Evolutionary conservation across 768 basidiomycete genomes (phyloP).

Genomic region (Sporobolomyces phaffii): DNA sequence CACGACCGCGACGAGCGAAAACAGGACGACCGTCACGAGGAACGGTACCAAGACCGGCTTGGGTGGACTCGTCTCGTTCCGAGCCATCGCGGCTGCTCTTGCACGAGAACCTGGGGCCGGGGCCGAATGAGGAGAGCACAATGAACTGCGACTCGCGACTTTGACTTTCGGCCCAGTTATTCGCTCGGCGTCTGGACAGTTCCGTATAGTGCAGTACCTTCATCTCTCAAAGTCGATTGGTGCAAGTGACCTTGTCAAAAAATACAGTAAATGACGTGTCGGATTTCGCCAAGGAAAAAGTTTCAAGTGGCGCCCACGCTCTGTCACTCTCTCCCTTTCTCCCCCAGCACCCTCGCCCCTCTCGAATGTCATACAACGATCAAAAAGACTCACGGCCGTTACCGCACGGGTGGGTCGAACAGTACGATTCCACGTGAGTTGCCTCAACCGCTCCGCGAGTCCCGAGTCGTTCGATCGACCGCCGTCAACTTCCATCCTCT

Average conservation of each 20-base stretch:
- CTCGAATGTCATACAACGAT: constrained; percentile 11
- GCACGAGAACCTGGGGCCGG: too few relatives aligned
- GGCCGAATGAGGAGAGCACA: too few relatives aligned
- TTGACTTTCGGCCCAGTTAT: too few relatives aligned
- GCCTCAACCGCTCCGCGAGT: neutral
- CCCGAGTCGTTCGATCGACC: too few relatives aligned
- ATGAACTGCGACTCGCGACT: too few relatives aligned
- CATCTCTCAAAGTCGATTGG: too few relatives aligned
- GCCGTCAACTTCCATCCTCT: too few relatives aligned
- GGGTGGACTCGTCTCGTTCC: neutral
- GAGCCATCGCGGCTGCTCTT: too few relatives aligned
- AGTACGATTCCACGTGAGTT: constrained; percentile 13
- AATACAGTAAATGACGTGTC: neutral
- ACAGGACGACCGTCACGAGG: constrained; percentile 16
- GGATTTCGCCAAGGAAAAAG: neutral
- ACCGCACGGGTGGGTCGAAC: constrained; percentile 19
- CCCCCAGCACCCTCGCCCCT: neutral
- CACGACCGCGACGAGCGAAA: constrained; percentile 12
- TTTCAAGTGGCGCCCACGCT: neutral
- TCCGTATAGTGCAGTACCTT: too few relatives aligned
- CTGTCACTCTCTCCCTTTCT: neutral
- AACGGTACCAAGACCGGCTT: constrained; percentile 13
- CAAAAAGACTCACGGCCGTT: constrained; percentile 18
- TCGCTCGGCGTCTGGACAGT: too few relatives aligned
- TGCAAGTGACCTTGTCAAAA: too few relatives aligned